Evolutionary conservation across 2,329 filamentous ascomycete genomes (phyloP).

Genomic region (Xylariaceae sp.): DNA sequence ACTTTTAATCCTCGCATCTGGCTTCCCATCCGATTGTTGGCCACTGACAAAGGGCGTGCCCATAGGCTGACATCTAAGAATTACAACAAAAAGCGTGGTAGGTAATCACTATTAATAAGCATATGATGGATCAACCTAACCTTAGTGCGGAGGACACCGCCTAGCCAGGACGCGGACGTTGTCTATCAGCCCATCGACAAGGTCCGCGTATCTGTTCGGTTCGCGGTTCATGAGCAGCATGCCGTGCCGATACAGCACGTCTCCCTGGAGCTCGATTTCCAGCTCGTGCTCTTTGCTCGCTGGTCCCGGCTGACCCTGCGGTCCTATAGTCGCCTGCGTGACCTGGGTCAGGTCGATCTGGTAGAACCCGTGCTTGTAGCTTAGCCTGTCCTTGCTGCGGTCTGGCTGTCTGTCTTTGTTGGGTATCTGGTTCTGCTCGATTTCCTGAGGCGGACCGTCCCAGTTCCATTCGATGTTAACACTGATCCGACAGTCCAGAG

Average conservation of each 20-base stretch:
- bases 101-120: no score
- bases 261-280: constrained; percentile 68
- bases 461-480: constrained; percentile 92
- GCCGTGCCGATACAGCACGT: constrained; percentile 61
- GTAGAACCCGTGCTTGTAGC: constrained; percentile 82
- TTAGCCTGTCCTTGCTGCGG: constrained; percentile 83
- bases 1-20: no score
- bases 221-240: constrained; percentile 45
- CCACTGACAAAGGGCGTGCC: no score
- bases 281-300: constrained; percentile 69
- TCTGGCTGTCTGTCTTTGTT: constrained; percentile 45
- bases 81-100: no score
- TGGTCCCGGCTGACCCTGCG: constrained; percentile 35
- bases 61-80: no score
- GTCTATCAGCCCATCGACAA: constrained; percentile 70
- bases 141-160: constrained; percentile 16
- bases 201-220: constrained; percentile 56
- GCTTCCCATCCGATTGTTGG: no score
- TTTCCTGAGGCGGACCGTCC: constrained; percentile 59
- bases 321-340: constrained; percentile 40
- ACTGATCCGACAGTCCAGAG: constrained; percentile 87
- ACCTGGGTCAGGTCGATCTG: constrained; percentile 94
- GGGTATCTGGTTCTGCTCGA: constrained; percentile 38
- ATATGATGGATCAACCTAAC: no score
- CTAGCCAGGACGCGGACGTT: constrained; percentile 59